Percentiles rank a stretch among this genome's conserved stretches.
Conservation (phyloP, 139 green algal species). For the Picochlorum sp. region DNA sequence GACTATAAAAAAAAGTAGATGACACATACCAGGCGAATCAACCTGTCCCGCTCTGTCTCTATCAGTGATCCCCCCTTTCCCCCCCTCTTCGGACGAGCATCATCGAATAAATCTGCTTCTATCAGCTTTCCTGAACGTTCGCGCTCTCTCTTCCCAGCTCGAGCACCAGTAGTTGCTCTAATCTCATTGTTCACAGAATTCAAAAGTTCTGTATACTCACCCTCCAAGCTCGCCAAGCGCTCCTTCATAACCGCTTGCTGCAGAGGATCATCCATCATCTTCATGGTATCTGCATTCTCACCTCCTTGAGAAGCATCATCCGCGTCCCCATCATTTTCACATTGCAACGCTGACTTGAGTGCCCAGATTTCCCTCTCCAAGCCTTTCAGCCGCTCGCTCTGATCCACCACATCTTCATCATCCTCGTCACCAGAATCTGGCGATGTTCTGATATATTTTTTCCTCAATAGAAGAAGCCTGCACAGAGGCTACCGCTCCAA, state of each 20-base stretch:
- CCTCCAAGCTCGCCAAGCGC: slow-evolving; percentile 26
- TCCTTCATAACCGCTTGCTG: slow-evolving; percentile 32
- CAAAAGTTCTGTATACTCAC: slow-evolving; percentile 17
- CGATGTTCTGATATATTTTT: too few species aligned
- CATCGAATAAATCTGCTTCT: slow-evolving; percentile 31
- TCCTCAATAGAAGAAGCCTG: too few species aligned
- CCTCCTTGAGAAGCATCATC: background rate
- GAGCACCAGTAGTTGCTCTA: too few species aligned
- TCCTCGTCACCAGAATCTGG: too few species aligned
- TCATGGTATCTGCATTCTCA: too few species aligned
- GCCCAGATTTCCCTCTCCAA: slow-evolving; percentile 3
- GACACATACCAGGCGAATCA: slow-evolving; percentile 56
- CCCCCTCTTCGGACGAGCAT: background rate
- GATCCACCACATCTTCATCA: too few species aligned
- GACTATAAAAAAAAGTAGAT: background rate
- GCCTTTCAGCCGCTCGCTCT: background rate
- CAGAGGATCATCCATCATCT: slow-evolving; percentile 8
- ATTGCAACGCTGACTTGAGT: background rate
- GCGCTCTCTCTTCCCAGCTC: too few species aligned
- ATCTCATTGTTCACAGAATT: background rate
- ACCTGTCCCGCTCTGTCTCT: slow-evolving; percentile 75
- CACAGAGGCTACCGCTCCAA: too few species aligned
- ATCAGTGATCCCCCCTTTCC: slow-evolving; percentile 28
- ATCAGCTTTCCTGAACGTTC: slow-evolving; percentile 1
- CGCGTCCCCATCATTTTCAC: background rate